A percentile compares a stretch with the other conserved stretches of the same genome.
Evolutionary conservation across 208 protist species (phyloP).

Genomic region (Leishmania arabica): DNA sequence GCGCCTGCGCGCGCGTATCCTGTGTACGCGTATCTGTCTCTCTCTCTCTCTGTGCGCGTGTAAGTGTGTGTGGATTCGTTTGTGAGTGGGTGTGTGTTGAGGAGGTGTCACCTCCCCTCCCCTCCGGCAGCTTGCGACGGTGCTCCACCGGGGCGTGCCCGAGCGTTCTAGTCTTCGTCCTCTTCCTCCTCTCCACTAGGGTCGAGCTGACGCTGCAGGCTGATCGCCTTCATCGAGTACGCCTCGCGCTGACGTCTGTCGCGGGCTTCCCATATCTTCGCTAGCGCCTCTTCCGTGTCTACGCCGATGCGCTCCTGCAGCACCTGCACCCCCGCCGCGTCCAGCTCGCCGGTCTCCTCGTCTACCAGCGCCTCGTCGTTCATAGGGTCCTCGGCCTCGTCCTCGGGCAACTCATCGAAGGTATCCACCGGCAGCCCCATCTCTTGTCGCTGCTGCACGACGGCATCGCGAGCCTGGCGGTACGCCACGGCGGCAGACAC

Average conservation of each 20-base stretch:
- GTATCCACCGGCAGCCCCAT: conserved; percentile 44
- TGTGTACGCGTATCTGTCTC: too few species aligned
- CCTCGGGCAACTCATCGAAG: conserved; percentile 66
- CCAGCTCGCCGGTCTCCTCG: conserved; percentile 65
- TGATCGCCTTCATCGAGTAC: conserved; percentile 51
- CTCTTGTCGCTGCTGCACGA: conserved; percentile 44
- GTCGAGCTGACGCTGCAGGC: conserved; percentile 36
- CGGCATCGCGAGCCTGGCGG: conserved; percentile 68
- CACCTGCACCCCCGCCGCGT: conserved; percentile 47
- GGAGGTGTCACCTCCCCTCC: not conserved
- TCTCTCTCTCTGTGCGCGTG: too few species aligned
- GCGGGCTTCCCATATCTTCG: conserved; percentile 68
- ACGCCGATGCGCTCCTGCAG: conserved; percentile 62
- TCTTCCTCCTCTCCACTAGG: conserved; percentile 60
- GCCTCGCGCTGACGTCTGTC: conserved; percentile 52
- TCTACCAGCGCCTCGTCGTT: conserved; percentile 77
- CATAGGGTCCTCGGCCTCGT: conserved; percentile 65
- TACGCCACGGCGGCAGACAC: conserved; percentile 61
- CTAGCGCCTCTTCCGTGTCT: conserved; percentile 72
- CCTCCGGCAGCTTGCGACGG: not conserved
- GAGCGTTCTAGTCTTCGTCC: conserved; percentile 26
- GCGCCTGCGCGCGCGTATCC: not conserved
- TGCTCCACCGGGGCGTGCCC: not conserved
- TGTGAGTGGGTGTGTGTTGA: not conserved
- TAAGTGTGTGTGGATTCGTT: too few species aligned